These are phyloP conservation scores for Apophysomyces sp. DNA, from an alignment of 371 early-diverging fungal genomes.

Conservation along the genomic window DNA sequence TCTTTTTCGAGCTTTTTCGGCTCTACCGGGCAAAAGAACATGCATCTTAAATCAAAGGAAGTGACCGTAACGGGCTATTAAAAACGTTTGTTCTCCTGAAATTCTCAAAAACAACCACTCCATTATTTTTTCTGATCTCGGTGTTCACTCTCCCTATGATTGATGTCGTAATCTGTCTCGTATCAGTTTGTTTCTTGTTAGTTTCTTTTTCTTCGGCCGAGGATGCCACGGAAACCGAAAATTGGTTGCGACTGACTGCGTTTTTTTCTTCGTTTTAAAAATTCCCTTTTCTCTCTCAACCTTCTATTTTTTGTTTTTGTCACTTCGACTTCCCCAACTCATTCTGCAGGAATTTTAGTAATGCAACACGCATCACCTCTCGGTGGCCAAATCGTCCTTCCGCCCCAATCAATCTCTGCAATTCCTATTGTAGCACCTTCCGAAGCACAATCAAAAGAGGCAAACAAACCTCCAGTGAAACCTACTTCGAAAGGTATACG, in stretches of 20 bases:
- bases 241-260: too few relatives aligned
- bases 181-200: too few relatives aligned
- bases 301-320: conserved; percentile 1
- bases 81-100: conserved; percentile 2
- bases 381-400: conserved; percentile 45
- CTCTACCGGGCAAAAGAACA: not conserved
- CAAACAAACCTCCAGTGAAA: conserved; percentile 23
- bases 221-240: too few relatives aligned
- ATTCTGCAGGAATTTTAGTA: conserved; percentile 1
- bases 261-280: not conserved
- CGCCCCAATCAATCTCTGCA: conserved; percentile 48
- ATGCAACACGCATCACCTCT: conserved; percentile 25
- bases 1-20: conserved; percentile 1
- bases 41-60: not conserved
- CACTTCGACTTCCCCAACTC: not conserved
- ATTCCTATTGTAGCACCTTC: conserved; percentile 62
- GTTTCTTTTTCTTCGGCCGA: too few relatives aligned
- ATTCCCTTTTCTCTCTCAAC: not conserved
- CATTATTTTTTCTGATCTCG: not conserved
- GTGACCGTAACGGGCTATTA: conserved; percentile 1
- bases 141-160: not conserved
- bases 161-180: too few relatives aligned
- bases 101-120: not conserved
- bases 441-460: conserved; percentile 22
- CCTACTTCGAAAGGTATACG: conserved; percentile 46